Evolutionary conservation across 805 yeast genomes (phyloP), one percentile per base, ranked within the genome.

Genomic region (Metschnikowia kunwiensis): DNA sequence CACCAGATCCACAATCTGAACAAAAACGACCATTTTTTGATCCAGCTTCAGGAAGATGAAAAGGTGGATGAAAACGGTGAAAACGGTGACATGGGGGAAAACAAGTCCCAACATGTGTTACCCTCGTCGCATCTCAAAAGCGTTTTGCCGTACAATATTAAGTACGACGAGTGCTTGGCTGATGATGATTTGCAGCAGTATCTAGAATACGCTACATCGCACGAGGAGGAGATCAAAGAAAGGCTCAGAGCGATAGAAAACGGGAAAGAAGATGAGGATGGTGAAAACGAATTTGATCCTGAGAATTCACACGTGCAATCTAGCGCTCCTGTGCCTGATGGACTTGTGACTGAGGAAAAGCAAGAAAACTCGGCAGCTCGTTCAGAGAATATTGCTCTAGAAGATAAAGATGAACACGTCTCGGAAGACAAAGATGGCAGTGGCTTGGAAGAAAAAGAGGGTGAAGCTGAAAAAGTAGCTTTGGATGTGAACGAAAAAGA

Each of bases 111-210:
- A 13, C 35, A 31, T 16, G 43, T 51, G 0, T 37, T 38, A 15
- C 64, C 64, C 0, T 48, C 63, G 3, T 36, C 49, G 8, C 52
- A 51, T 10, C 46, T 63, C 32, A 50, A 42, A 18, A 42, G 44
- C 8, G 28, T 50, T 3, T 44, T 64, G 21, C 68, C 70, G 0
- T 64, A 64, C 43, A 64, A 64, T 31, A 27, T 62, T 17, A 51
- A 47, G 30, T 64, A 64, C 41, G 49, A 53, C 30, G 50, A 44
- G 11, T 33, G 36, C 11, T 40, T 62, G 17, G 27, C 51, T 9
- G 57, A 55, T 15, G 65, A 61, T 19, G 50, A 50, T 13, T 37
- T 57, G n/a, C 57, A 51, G 10, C 57, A 50, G 41, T 57, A 53
- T 31, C 28, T 45, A n/a, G 48, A 43, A 22, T 48, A 45, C 26